These are phyloP conservation scores for Malassezia sp. DNA, from an alignment of 1,284 basidiomycete genomes.

Conservation along the genomic window DNA sequence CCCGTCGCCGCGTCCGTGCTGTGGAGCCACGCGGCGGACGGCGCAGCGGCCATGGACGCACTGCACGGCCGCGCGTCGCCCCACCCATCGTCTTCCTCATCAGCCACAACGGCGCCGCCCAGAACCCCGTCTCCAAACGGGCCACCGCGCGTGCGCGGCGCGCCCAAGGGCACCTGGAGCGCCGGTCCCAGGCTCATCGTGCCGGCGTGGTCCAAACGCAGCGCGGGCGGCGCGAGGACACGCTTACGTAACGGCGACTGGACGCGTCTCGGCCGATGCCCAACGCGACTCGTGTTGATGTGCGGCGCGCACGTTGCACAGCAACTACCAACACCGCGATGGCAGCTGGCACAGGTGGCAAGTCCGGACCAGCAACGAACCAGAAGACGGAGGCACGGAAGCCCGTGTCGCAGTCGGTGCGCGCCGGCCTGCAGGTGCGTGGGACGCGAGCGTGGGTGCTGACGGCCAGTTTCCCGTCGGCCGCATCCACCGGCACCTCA, in stretches of 20 bases:
- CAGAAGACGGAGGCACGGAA: constrained; percentile 14
- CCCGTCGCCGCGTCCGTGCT: neutral
- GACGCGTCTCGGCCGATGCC: constrained; percentile 15
- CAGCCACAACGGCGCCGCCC: too few relatives aligned
- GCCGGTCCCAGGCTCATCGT: constrained; percentile 8
- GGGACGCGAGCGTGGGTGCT: neutral
- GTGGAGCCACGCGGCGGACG: constrained; percentile 2
- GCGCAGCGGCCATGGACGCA: neutral
- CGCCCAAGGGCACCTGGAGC: constrained; percentile 15
- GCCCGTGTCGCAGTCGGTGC: constrained; percentile 16
- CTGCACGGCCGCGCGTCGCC: neutral
- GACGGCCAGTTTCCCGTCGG: constrained; percentile 68
- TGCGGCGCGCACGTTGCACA: constrained; percentile 1
- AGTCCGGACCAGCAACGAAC: constrained; percentile 10
- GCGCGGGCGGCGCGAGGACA: neutral
- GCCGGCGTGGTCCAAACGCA: neutral
- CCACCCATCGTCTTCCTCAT: neutral
- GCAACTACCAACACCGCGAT: constrained; percentile 8
- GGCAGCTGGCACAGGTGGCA: constrained; percentile 13
- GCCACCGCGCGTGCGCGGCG: too few relatives aligned
- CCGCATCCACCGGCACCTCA: constrained; percentile 88
- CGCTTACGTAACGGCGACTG: neutral
- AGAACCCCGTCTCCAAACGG: too few relatives aligned
- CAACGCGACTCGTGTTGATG: constrained; percentile 10
- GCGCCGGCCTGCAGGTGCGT: constrained; percentile 15